These are phyloP conservation scores for Ophiocordyceps camponoti-floridani DNA, from an alignment of 2,329 filamentous ascomycete genomes.

Conservation along the genomic window DNA sequence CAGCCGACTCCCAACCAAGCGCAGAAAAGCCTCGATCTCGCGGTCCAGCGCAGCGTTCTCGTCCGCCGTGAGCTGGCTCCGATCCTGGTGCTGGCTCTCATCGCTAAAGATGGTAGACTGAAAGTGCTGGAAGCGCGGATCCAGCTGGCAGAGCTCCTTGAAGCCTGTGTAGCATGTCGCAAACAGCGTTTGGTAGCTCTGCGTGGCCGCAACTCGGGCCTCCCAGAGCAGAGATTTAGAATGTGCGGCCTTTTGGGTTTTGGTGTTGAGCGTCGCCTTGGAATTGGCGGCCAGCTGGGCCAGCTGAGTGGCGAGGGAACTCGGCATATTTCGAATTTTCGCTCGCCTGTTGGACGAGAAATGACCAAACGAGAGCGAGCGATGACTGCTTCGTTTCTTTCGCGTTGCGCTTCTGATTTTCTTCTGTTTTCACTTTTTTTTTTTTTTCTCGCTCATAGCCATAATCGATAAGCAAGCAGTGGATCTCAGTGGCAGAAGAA, in stretches of 20 bases:
- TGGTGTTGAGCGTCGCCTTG: constrained; percentile 79
- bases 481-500: no score
- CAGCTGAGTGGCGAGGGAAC: constrained; percentile 82
- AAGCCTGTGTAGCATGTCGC: constrained; percentile 78
- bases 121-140: constrained; percentile 61
- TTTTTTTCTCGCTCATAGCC: background rate
- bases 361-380: no score
- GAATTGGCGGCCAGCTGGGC: constrained; percentile 81
- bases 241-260: constrained; percentile 81
- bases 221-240: constrained; percentile 93
- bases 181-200: constrained; percentile 82
- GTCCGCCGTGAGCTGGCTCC: constrained; percentile 60
- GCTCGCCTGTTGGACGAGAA: background rate
- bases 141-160: constrained; percentile 76
- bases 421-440: background rate
- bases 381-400: background rate
- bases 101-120: constrained; percentile 74
- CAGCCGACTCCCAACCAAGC: constrained; percentile 57
- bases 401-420: background rate
- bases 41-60: constrained; percentile 72
- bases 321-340: constrained; percentile 41
- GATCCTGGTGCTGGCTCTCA: constrained; percentile 78
- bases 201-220: constrained; percentile 61
- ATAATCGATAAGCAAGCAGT: background rate
- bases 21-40: constrained; percentile 67